These are phyloP conservation scores for Diaporthe helianthi DNA, from an alignment of 2,329 filamentous ascomycete genomes.

Conservation along the genomic window DNA sequence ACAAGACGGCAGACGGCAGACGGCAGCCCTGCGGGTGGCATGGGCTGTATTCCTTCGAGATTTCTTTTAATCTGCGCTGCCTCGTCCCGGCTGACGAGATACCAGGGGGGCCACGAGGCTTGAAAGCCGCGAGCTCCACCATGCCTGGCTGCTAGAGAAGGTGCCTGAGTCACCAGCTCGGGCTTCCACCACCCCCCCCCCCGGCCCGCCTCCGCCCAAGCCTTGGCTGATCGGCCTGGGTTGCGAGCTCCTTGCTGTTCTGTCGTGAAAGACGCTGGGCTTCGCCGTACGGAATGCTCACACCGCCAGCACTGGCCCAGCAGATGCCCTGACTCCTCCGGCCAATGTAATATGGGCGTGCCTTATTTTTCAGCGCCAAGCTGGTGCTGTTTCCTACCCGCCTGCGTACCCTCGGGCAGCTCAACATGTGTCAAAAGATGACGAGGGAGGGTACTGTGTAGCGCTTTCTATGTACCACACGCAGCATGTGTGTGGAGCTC, in stretches of 20 bases:
- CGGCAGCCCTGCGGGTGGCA: slow-evolving; percentile 15
- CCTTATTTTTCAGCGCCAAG: background rate
- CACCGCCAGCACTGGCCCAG: background rate
- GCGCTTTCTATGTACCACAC: background rate
- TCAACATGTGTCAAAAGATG: background rate
- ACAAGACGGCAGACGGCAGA: background rate
- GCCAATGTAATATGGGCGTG: background rate
- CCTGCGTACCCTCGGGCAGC: background rate
- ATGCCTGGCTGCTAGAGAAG: background rate
- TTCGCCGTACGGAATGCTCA: slow-evolving; percentile 7
- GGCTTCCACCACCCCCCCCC: too few relatives aligned
- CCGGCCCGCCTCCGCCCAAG: too few relatives aligned
- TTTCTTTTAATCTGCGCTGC: slow-evolving; percentile 1
- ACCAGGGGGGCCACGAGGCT: slow-evolving; percentile 22
- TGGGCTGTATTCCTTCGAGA: slow-evolving; percentile 16
- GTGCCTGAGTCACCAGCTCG: background rate
- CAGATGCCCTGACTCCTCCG: background rate
- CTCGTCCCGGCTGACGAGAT: slow-evolving; percentile 28
- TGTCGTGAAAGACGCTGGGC: slow-evolving; percentile 5
- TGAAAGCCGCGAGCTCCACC: slow-evolving; percentile 16
- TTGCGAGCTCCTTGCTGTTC: background rate
- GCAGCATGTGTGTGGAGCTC: slow-evolving; percentile 9
- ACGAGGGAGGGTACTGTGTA: too few relatives aligned
- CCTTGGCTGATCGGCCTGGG: too few relatives aligned
- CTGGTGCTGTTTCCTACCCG: background rate